phyloP scores from a whole-genome alignment of 176 grass and related monocot genomes.

The Aegilops bicornis region DNA sequence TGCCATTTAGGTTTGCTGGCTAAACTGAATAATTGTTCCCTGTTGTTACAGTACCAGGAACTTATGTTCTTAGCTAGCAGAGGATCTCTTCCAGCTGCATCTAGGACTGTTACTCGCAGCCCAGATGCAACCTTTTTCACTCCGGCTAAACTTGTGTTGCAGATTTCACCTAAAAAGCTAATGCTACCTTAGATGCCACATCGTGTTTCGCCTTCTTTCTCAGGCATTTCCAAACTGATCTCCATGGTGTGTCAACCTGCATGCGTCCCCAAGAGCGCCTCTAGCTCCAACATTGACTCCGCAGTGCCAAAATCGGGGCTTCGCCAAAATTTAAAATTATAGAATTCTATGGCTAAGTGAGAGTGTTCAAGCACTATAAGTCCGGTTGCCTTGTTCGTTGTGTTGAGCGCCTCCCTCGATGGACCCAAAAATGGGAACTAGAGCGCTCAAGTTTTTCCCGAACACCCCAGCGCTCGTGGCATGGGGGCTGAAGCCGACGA shows the following conservation, averaged over 20 bases:
- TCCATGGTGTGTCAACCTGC: constrained; percentile 39
- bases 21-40: constrained; percentile 10
- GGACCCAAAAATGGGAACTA: no score
- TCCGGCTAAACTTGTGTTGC: constrained; percentile 35
- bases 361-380: no score
- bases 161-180: constrained; percentile 35
- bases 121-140: no score
- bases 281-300: constrained; percentile 64
- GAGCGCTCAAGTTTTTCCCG: no score
- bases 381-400: no score
- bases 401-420: no score
- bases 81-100: constrained; percentile 45
- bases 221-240: constrained; percentile 44
- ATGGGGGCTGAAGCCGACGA: no score
- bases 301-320: constrained; percentile 39
- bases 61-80: constrained; percentile 81
- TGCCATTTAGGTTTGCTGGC: background rate
- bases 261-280: constrained; percentile 45
- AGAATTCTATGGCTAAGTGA: no score
- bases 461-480: no score
- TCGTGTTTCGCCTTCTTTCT: constrained; percentile 28
- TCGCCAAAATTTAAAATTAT: no score
- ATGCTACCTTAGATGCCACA: constrained; percentile 30
- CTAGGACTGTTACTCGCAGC: background rate
- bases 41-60: constrained; percentile 57